Evolutionary conservation across 163 green algal species (phyloP).

Genomic region (Picocystis sp.): DNA sequence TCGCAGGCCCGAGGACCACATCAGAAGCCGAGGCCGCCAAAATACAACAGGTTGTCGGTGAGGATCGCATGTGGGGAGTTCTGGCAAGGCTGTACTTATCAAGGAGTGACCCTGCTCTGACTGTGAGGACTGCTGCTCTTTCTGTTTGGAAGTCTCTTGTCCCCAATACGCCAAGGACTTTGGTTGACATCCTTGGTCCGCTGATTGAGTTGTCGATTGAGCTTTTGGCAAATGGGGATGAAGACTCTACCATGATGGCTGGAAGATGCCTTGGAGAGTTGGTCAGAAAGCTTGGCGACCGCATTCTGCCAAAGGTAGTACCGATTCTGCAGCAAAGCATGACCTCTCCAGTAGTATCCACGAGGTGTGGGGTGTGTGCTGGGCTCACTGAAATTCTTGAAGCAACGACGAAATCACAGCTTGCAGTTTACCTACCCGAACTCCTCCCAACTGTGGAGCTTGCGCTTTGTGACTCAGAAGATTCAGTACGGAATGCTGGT

Average conservation of each 20-base stretch:
- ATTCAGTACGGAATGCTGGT: slow-evolving; percentile 44
- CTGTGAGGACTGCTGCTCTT: slow-evolving; percentile 59
- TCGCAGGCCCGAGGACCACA: too few species aligned
- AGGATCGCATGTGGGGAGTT: slow-evolving; percentile 7
- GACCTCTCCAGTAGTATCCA: slow-evolving; percentile 10
- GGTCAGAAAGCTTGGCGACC: slow-evolving; percentile 88
- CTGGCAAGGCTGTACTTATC: slow-evolving; percentile 1
- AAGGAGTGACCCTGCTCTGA: slow-evolving; percentile 56
- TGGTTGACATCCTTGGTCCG: slow-evolving; percentile 69
- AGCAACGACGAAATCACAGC: slow-evolving; percentile 40
- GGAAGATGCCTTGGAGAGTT: slow-evolving; percentile 79
- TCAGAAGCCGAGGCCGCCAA: too few species aligned
- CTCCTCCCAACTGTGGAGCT: slow-evolving; percentile 66
- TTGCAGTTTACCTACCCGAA: slow-evolving; percentile 52
- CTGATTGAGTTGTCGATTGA: slow-evolving; percentile 77
- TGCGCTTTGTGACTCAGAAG: slow-evolving; percentile 65
- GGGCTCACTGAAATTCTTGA: slow-evolving; percentile 61
- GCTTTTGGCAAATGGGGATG: slow-evolving; percentile 27
- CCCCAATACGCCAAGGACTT: slow-evolving; percentile 86
- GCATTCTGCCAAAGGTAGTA: slow-evolving; percentile 71
- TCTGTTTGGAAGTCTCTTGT: slow-evolving; percentile 98
- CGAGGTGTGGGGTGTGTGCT: slow-evolving; percentile 68
- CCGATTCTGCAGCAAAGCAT: slow-evolving; percentile 70
- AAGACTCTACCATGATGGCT: slow-evolving; percentile 28
- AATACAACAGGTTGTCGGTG: slow-evolving; percentile 10